A percentile compares a stretch with the other conserved stretches of the same genome.
phyloP scores from a whole-genome alignment of 352 stramenopile genomes.

The Phytopythium mirpurense region DNA sequence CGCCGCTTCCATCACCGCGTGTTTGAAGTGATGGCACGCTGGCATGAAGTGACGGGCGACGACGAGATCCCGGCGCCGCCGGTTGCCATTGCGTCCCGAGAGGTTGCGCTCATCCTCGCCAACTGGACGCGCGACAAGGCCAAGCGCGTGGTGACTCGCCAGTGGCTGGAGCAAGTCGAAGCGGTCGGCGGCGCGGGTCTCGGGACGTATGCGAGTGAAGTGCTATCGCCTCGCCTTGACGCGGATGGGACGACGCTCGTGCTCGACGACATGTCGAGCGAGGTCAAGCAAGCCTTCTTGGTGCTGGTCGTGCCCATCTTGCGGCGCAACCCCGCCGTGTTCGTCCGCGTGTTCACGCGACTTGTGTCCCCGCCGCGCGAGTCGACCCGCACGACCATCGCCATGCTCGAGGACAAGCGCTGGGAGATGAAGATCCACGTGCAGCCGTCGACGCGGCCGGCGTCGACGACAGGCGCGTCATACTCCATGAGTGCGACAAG shows the following conservation, averaged over 20 bases:
- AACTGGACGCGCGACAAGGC: slow-evolving; percentile 47
- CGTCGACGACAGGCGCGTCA: background rate
- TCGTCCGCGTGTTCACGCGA: slow-evolving; percentile 58
- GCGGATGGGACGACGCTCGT: slow-evolving; percentile 35
- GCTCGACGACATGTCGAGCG: slow-evolving; percentile 46
- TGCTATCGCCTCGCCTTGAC: slow-evolving; percentile 15
- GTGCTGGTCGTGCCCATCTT: slow-evolving; percentile 66
- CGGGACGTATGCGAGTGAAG: slow-evolving; percentile 2
- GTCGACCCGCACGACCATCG: slow-evolving; percentile 10
- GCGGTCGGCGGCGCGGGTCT: slow-evolving; percentile 3
- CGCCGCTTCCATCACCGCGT: slow-evolving; percentile 25
- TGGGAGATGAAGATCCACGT: slow-evolving; percentile 71
- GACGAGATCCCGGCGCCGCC: slow-evolving; percentile 27
- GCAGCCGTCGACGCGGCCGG: slow-evolving; percentile 16
- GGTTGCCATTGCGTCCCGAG: slow-evolving; percentile 51
- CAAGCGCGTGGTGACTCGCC: slow-evolving; percentile 27
- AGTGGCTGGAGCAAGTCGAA: slow-evolving; percentile 51
- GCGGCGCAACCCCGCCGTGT: slow-evolving; percentile 36
- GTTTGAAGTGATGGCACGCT: slow-evolving; percentile 32
- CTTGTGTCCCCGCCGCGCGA: background rate
- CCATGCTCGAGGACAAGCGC: slow-evolving; percentile 13
- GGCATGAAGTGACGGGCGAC: slow-evolving; percentile 30
- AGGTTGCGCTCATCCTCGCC: slow-evolving; percentile 48
- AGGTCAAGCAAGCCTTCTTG: slow-evolving; percentile 73
- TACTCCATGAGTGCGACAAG: slow-evolving; percentile 1